phyloP scores from a whole-genome alignment of 1,284 basidiomycete genomes.

The Sphaerobolus stellatus region DNA sequence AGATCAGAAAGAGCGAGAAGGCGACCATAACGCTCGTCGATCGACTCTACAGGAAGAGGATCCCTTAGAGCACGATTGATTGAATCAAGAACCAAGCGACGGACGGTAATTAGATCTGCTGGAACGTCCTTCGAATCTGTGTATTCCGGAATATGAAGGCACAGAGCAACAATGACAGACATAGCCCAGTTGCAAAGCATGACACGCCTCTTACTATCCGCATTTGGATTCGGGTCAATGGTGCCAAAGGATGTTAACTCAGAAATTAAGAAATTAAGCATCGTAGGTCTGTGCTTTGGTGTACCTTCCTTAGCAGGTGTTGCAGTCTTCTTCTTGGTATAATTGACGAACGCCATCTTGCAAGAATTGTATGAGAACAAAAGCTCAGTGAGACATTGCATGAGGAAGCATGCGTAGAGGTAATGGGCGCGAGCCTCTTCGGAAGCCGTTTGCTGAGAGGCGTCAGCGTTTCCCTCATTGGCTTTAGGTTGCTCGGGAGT shows the following conservation, averaged over 20 bases:
- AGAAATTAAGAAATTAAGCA: slow-evolving; percentile 74
- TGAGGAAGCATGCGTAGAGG: slow-evolving; percentile 82
- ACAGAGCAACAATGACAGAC: slow-evolving; percentile 88
- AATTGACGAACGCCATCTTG: slow-evolving; percentile 86
- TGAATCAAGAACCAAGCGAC: slow-evolving; percentile 89
- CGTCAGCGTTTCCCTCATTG: background rate
- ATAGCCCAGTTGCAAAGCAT: slow-evolving; percentile 86
- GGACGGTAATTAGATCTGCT: slow-evolving; percentile 76
- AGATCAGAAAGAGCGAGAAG: slow-evolving; percentile 87
- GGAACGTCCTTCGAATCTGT: slow-evolving; percentile 77
- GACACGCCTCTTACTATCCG: slow-evolving; percentile 55
- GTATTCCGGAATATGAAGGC: slow-evolving; percentile 73
- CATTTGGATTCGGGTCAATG: slow-evolving; percentile 57
- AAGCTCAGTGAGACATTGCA: slow-evolving; percentile 91
- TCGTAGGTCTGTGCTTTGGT: slow-evolving; percentile 57
- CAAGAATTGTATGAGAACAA: slow-evolving; percentile 91
- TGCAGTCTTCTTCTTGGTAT: slow-evolving; percentile 65
- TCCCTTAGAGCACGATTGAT: slow-evolving; percentile 90
- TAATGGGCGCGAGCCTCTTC: slow-evolving; percentile 35
- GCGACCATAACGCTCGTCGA: slow-evolving; percentile 84
- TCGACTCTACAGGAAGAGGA: slow-evolving; percentile 58
- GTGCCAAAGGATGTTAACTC: slow-evolving; percentile 80
- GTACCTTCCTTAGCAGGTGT: slow-evolving; percentile 60
- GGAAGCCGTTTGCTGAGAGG: slow-evolving; percentile 9
- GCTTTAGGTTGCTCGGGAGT: background rate